phyloP scores from a whole-genome alignment of 73 alveolate species.

The Paramecium primaurelia region DNA sequence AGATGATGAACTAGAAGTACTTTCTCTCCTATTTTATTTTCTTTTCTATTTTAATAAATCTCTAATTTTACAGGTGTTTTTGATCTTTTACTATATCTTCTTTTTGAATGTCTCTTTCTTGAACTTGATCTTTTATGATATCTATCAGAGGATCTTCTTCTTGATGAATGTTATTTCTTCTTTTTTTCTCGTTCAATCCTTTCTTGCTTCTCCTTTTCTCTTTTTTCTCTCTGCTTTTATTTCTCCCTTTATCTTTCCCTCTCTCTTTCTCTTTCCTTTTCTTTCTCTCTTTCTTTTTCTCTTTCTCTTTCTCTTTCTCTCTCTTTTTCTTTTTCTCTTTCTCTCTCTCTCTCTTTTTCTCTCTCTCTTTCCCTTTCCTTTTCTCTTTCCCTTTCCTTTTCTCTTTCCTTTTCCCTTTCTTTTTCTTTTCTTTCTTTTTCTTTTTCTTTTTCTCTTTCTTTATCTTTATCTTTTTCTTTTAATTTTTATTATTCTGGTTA shows the following conservation, averaged over 20 bases:
- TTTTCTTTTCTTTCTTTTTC: neutral
- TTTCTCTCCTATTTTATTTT: neutral
- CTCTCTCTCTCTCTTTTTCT: neutral
- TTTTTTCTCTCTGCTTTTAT: neutral
- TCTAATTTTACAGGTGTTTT: neutral
- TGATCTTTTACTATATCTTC: neutral
- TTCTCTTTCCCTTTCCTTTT: neutral
- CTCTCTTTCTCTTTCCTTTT: neutral
- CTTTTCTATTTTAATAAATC: neutral
- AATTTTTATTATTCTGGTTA: neutral
- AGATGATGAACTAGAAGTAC: slow-evolving; percentile 12
- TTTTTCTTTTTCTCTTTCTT: neutral
- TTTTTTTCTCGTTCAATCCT: neutral
- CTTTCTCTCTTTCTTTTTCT: neutral
- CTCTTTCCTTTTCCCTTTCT: neutral
- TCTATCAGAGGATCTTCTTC: neutral
- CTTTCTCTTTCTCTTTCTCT: neutral
- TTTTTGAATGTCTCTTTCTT: neutral
- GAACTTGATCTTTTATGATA: slow-evolving; percentile 29
- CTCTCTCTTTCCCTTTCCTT: neutral
- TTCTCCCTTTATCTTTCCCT: neutral
- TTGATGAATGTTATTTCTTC: neutral
- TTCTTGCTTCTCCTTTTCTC: slow-evolving; percentile 18
- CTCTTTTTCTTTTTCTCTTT: neutral
- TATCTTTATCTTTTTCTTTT: neutral